Evolutionary conservation across 345 rosid genomes (phyloP), one percentile per base, ranked within the genome.

Genomic region (Nasturtium officinale): DNA sequence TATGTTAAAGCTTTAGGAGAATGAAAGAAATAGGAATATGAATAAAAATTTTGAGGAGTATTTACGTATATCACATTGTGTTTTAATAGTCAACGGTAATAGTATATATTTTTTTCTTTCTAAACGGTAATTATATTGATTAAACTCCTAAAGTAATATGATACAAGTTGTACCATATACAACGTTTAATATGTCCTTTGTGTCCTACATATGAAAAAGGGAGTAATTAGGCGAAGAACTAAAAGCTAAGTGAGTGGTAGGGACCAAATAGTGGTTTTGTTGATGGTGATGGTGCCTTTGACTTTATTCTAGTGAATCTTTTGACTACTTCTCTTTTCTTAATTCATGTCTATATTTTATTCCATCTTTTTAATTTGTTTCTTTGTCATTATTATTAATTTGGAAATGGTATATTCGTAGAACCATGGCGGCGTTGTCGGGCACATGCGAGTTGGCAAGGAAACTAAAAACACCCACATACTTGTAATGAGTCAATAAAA

Each of bases 271-370:
- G 76, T 77, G 80, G 80, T 63, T 33, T 47, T 46, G 72, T 77
- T 77, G 60, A 76, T 63, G 82, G 82, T 58, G 72, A 73, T 67
- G 75, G 70, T 75, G 80, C 59, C 52, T 71, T 77, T 81, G 76
- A 73, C 77, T 53, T 77, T 53, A 63, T 79, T 47, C 73, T 65
- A 63, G 42, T 73, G 67, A 75, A 59, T 80, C 63, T 65, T 12
- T 73, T 67, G 61, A 63, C 75, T 62, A 35, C 66, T 64, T 69
- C 3, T 15, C 65, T 37, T 70, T 69, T 61, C 18, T 25, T 52
- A 53, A 61, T 33, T 33, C 62, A 45, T 37, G 62, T 53, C 13
- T 68, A 23, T 46, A 4, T 60, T 46, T 54, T 23, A 61, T 76
- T 69, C 75, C 75, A 57, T 61, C 53, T 61, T 69, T 69, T 7